Conservation (phyloP, 306 rosid genomes). For the Acmispon strigosus region DNA sequence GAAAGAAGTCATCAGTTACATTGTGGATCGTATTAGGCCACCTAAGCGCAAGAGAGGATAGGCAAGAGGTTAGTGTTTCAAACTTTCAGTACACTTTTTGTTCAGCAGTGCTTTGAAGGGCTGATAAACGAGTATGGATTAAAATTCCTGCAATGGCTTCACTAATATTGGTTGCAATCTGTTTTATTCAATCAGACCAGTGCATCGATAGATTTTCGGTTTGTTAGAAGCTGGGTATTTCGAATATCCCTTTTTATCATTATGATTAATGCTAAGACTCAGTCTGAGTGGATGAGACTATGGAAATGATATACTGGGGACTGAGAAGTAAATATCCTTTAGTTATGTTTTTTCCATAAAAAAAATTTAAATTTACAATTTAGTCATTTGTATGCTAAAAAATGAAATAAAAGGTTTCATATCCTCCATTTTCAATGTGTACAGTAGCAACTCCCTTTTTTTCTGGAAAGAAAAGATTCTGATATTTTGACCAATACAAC, state of each 20-base stretch:
- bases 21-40: slow-evolving; percentile 39
- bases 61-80: slow-evolving; percentile 34
- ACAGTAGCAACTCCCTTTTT: too few relatives aligned
- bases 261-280: not conserved
- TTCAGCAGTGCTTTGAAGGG: not conserved
- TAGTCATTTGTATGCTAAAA: too few relatives aligned
- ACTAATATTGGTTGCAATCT: not conserved
- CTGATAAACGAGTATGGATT: too few relatives aligned
- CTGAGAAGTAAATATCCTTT: not conserved
- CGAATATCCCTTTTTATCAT: not conserved
- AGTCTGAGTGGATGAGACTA: too few relatives aligned
- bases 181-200: too few relatives aligned
- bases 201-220: not conserved
- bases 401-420: too few relatives aligned
- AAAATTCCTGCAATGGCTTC: not conserved
- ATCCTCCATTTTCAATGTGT: too few relatives aligned
- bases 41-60: slow-evolving; percentile 69
- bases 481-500: not conserved
- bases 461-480: too few relatives aligned
- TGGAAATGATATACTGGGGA: not conserved
- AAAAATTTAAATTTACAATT: too few relatives aligned
- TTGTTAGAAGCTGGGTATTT: not conserved
- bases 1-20: slow-evolving; percentile 70
- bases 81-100: not conserved
- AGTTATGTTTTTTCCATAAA: too few relatives aligned